A percentile compares a stretch with the other conserved stretches of the same genome.
Evolutionary conservation across 148 eudicot genomes (phyloP).

Genomic region (Oxyria digyna): DNA sequence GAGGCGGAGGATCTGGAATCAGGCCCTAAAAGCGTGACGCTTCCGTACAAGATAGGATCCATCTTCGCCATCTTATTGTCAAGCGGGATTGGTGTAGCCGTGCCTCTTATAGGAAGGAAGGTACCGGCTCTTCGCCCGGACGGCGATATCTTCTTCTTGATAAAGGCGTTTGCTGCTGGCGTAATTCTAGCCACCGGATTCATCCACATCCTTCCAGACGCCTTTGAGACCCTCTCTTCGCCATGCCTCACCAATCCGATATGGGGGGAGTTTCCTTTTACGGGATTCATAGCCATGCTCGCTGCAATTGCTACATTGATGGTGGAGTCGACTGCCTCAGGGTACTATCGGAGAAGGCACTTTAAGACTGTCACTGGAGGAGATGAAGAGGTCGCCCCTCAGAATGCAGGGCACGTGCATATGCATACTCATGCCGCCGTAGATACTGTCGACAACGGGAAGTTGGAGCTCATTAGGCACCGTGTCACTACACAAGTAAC

Average conservation of each 20-base stretch:
- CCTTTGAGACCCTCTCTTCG: conserved; percentile 44
- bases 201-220: conserved; percentile 75
- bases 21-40: conserved; percentile 18
- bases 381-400: conserved; percentile 19
- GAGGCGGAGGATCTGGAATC: conserved; percentile 7
- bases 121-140: conserved; percentile 27
- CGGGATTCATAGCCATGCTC: conserved; percentile 64
- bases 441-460: conserved; percentile 2
- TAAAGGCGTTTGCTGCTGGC: conserved; percentile 88
- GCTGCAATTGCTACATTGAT: conserved; percentile 55
- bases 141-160: conserved; percentile 49
- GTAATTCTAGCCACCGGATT: conserved; percentile 75
- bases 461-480: conserved; percentile 46
- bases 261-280: conserved; percentile 61
- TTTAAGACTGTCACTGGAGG: conserved; percentile 10
- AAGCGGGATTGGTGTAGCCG: conserved; percentile 43
- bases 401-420: conserved; percentile 29
- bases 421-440: conserved; percentile 31
- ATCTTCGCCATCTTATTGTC: conserved; percentile 48
- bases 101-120: conserved; percentile 38
- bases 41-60: conserved; percentile 38
- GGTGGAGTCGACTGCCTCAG: conserved; percentile 56
- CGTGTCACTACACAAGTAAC: conserved; percentile 69
- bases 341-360: conserved; percentile 42
- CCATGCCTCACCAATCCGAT: conserved; percentile 41